A percentile compares a stretch with the other conserved stretches of the same genome.
phyloP scores from a whole-genome alignment of 176 grass and related monocot genomes.

The Oryza glumipatula region DNA sequence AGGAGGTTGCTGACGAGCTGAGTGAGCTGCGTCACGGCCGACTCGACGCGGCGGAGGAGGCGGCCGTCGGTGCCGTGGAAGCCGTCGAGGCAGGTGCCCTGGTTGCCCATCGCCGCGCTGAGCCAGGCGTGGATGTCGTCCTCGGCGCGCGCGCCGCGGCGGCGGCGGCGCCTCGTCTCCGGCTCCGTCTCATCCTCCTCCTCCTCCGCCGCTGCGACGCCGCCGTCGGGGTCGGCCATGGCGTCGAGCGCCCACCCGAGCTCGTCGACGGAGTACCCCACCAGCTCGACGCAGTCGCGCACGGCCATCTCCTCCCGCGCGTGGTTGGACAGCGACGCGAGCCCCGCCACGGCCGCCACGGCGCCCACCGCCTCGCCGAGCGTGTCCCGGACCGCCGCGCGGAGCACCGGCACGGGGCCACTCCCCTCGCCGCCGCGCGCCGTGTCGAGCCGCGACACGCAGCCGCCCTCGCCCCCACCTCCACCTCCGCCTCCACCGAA shows the following conservation, averaged over 20 bases:
- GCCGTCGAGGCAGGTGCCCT: conserved; percentile 85
- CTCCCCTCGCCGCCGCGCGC: conserved; percentile 40
- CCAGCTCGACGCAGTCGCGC: conserved; percentile 84
- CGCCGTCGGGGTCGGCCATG: too few species aligned
- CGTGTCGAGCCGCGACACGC: conserved; percentile 59
- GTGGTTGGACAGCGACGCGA: conserved; percentile 58
- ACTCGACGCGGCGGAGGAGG: conserved; percentile 47
- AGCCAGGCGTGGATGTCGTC: conserved; percentile 77
- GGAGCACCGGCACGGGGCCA: conserved; percentile 71
- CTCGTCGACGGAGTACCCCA: conserved; percentile 31
- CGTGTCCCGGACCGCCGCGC: conserved; percentile 70
- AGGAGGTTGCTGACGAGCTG: conserved; percentile 92
- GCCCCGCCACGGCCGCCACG: conserved; percentile 33
- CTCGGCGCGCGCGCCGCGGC: conserved; percentile 33
- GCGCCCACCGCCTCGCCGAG: conserved; percentile 64
- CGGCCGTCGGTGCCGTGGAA: conserved; percentile 72
- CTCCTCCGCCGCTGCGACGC: too few species aligned
- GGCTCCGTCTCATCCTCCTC: not conserved
- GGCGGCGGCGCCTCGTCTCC: too few species aligned
- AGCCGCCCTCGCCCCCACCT: not conserved
- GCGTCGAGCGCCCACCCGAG: too few species aligned
- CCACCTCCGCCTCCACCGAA: not conserved
- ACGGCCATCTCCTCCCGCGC: conserved; percentile 77
- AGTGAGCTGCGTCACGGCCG: conserved; percentile 55
- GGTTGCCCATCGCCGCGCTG: conserved; percentile 78